These are phyloP conservation scores for Botryotinia narcissicola DNA, from an alignment of 2,329 filamentous ascomycete species.

Conservation along the genomic window DNA sequence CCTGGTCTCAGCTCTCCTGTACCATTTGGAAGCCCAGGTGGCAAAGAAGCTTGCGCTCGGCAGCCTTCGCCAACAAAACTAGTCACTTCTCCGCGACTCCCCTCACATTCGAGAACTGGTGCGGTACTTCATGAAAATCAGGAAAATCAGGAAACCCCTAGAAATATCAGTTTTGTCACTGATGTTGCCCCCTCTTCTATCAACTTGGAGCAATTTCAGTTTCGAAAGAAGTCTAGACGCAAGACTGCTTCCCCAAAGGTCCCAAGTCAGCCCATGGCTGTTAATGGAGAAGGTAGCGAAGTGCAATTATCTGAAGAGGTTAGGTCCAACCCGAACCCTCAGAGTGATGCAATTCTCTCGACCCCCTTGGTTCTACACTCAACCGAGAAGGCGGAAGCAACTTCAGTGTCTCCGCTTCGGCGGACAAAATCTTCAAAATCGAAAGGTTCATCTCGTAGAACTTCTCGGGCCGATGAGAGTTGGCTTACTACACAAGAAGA, in stretches of 20 bases:
- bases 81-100: constrained; percentile 2
- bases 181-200: constrained; percentile 36
- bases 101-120: neutral
- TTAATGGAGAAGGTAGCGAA: neutral
- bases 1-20: neutral
- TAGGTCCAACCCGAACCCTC: neutral
- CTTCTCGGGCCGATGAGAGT: constrained; percentile 6
- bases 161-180: constrained; percentile 34
- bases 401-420: neutral
- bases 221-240: constrained; percentile 28
- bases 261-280: neutral
- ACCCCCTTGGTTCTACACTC: neutral
- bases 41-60: neutral
- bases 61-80: neutral
- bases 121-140: neutral
- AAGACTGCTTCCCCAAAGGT: neutral
- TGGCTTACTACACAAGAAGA: constrained; percentile 20
- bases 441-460: neutral
- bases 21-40: neutral
- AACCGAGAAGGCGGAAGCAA: neutral
- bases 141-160: neutral
- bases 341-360: neutral
- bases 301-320: neutral
- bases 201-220: constrained; percentile 36
- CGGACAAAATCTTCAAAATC: neutral